Evolutionary conservation across 2,329 filamentous ascomycete species (phyloP).

Genomic region (Monosporascus sp.): DNA sequence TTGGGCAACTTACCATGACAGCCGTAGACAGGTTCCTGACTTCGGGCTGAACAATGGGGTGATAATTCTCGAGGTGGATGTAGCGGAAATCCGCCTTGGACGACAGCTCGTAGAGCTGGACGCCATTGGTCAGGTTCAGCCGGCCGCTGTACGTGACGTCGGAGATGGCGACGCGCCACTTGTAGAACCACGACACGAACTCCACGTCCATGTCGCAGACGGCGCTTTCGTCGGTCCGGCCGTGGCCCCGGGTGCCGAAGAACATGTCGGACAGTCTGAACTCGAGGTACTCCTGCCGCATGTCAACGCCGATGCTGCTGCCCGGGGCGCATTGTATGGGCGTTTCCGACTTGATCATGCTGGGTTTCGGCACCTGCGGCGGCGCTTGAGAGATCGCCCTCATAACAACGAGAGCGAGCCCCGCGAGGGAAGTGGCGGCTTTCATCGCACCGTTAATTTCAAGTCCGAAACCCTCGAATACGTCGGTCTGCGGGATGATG

Average conservation of each 20-base stretch:
- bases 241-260: constrained; percentile 8
- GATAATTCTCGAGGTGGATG: constrained; percentile 8
- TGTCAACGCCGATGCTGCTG: constrained; percentile 9
- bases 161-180: constrained; percentile 10
- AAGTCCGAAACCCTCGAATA: background rate
- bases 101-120: constrained; percentile 8
- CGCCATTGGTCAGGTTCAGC: constrained; percentile 8
- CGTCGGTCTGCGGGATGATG: background rate
- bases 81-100: constrained; percentile 11
- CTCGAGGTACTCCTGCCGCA: constrained; percentile 7
- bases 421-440: background rate
- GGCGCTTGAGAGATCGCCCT: constrained; percentile 5
- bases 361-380: constrained; percentile 6
- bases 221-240: constrained; percentile 9
- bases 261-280: constrained; percentile 5
- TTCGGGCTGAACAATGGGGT: constrained; percentile 9
- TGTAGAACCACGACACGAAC: constrained; percentile 13
- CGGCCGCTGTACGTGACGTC: constrained; percentile 13
- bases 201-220: constrained; percentile 11
- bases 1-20: constrained; percentile 10
- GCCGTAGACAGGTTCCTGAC: constrained; percentile 14
- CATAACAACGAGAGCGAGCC: background rate
- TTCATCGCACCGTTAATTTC: background rate
- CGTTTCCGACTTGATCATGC: constrained; percentile 6
- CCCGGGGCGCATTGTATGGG: constrained; percentile 9